phyloP scores from a whole-genome alignment of 2,329 filamentous ascomycete genomes.

The Xylaria sp. region DNA sequence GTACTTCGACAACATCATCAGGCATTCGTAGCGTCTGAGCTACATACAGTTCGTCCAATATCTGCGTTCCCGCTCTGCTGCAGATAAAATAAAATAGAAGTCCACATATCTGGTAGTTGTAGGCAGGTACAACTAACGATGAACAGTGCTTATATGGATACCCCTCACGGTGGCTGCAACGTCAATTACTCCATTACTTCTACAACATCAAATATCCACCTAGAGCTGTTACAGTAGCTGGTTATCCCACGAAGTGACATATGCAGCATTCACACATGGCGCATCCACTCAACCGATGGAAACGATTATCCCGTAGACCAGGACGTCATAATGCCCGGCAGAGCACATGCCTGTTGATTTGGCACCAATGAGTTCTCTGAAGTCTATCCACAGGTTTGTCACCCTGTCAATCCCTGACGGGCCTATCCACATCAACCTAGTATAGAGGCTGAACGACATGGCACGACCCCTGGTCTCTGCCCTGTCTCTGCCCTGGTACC shows the following conservation, averaged over 20 bases:
- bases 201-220: background rate
- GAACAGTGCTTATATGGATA: too few relatives aligned
- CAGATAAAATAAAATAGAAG: too few relatives aligned
- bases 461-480: slow-evolving; percentile 12
- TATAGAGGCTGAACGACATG: slow-evolving; percentile 30
- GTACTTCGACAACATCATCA: background rate
- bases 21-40: background rate
- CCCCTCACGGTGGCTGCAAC: too few relatives aligned
- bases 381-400: slow-evolving; percentile 26
- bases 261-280: slow-evolving; percentile 29
- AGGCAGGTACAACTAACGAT: too few relatives aligned
- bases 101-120: too few relatives aligned
- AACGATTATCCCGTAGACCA: slow-evolving; percentile 6
- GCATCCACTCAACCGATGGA: slow-evolving; percentile 10
- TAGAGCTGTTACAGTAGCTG: background rate
- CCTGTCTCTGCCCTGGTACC: background rate
- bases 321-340: slow-evolving; percentile 27
- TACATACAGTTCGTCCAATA: background rate
- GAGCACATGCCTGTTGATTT: slow-evolving; percentile 21
- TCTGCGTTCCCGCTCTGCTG: too few relatives aligned
- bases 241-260: slow-evolving; percentile 4
- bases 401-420: slow-evolving; percentile 8
- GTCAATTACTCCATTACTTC: too few relatives aligned
- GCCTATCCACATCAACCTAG: slow-evolving; percentile 25
- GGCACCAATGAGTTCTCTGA: slow-evolving; percentile 27